phyloP scores from a whole-genome alignment of 2,329 filamentous ascomycete genomes.

The Microdochium trichocladiopsis region DNA sequence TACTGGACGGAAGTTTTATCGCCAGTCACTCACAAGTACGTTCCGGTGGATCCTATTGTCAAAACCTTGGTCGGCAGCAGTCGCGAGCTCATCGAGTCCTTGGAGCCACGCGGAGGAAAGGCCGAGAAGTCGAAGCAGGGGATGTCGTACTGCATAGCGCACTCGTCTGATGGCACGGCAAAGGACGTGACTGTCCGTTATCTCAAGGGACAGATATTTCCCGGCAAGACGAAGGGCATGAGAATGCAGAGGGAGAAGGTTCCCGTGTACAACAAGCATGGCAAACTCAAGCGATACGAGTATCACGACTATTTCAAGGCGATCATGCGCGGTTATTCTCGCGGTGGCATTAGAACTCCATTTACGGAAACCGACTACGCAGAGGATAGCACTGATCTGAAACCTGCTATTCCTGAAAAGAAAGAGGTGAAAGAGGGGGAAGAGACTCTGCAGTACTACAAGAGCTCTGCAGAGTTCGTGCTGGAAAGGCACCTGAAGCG shows the following conservation, averaged over 20 bases:
- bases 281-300: conserved; percentile 70
- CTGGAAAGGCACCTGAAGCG: conserved; percentile 81
- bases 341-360: conserved; percentile 39
- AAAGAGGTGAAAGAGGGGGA: conserved; percentile 68
- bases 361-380: conserved; percentile 67
- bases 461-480: conserved; percentile 76
- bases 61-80: conserved; percentile 63
- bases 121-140: conserved; percentile 84
- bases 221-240: conserved; percentile 83
- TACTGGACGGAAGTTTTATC: conserved; percentile 94
- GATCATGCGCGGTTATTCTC: conserved; percentile 65
- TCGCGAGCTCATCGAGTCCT: conserved; percentile 61
- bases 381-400: conserved; percentile 73
- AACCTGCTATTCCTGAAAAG: conserved; percentile 63
- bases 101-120: conserved; percentile 77
- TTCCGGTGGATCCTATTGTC: conserved; percentile 72
- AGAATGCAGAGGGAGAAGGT: conserved; percentile 75
- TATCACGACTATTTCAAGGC: conserved; percentile 84
- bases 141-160: conserved; percentile 82
- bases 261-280: conserved; percentile 68
- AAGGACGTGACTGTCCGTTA: conserved; percentile 95
- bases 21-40: conserved; percentile 68
- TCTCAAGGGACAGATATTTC: conserved; percentile 71
- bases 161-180: conserved; percentile 75
- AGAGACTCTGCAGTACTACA: conserved; percentile 83